Percentiles rank a stretch among this genome's conserved stretches.
Conservation (phyloP, 371 early-diverging fungal genomes). For the Caulochytrium protostelioides region DNA sequence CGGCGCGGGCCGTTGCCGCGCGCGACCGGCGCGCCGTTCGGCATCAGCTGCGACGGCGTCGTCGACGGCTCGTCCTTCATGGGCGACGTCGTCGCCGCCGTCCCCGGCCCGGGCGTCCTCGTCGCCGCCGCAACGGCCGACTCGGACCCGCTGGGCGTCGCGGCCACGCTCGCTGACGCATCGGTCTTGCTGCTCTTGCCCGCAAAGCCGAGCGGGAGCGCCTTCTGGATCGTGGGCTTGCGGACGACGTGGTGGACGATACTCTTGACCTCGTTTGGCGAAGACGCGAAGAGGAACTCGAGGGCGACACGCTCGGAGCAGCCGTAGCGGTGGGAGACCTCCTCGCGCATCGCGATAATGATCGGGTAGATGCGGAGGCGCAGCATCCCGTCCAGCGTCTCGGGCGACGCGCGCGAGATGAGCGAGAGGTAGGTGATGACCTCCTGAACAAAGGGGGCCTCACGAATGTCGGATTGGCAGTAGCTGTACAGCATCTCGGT, state of each 20-base stretch:
- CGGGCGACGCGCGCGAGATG: slow-evolving; percentile 42
- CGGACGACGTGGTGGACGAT: slow-evolving; percentile 8
- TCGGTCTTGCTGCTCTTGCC: too few relatives aligned
- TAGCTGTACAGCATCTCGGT: slow-evolving; percentile 35
- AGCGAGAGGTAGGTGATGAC: slow-evolving; percentile 54
- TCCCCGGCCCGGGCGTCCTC: not conserved
- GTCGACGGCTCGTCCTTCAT: too few relatives aligned
- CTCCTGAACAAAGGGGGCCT: slow-evolving; percentile 66
- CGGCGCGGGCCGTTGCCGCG: too few relatives aligned
- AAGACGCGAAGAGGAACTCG: slow-evolving; percentile 53
- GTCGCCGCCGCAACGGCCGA: slow-evolving; percentile 3
- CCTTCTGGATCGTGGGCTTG: not conserved
- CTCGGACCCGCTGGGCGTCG: too few relatives aligned
- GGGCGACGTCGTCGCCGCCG: not conserved
- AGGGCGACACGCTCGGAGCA: slow-evolving; percentile 60
- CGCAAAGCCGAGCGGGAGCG: not conserved
- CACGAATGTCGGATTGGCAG: slow-evolving; percentile 48
- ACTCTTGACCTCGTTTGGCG: not conserved
- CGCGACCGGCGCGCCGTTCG: too few relatives aligned
- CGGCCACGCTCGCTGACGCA: too few relatives aligned
- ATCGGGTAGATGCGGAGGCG: slow-evolving; percentile 57
- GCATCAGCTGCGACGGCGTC: too few relatives aligned
- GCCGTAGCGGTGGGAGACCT: slow-evolving; percentile 43
- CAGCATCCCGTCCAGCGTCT: slow-evolving; percentile 61
- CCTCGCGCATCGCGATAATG: slow-evolving; percentile 64